Evolutionary conservation across 805 yeast genomes (phyloP).

Genomic region (Candida krabiensis): DNA sequence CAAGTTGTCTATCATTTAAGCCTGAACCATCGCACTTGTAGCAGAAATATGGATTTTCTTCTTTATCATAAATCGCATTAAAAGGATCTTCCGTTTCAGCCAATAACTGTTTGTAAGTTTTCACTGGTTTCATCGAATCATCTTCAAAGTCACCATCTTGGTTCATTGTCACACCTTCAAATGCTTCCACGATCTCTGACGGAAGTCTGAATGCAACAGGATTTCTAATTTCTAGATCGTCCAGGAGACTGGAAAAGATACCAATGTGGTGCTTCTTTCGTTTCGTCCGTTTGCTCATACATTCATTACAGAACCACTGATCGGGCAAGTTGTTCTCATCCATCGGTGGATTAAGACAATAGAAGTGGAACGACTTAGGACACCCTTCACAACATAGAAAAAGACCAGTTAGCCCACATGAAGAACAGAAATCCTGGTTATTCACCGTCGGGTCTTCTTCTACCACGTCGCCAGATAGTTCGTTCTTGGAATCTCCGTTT

Average conservation of each 20-base stretch:
- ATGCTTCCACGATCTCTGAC: constrained; percentile 62
- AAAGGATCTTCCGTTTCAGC: constrained; percentile 57
- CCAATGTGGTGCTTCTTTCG: constrained; percentile 36
- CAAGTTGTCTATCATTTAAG: constrained; percentile 51
- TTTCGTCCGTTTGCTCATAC: constrained; percentile 44
- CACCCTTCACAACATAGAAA: constrained; percentile 94
- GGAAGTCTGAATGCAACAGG: constrained; percentile 75
- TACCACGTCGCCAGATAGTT: constrained; percentile 9
- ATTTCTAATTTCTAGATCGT: constrained; percentile 56
- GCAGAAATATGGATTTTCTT: constrained; percentile 71
- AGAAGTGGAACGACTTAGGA: constrained; percentile 87
- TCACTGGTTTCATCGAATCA: constrained; percentile 52
- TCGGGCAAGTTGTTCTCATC: constrained; percentile 77
- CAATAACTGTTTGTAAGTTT: constrained; percentile 41
- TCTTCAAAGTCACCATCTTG: constrained; percentile 72
- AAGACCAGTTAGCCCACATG: constrained; percentile 87
- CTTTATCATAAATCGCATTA: constrained; percentile 56
- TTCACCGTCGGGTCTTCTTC: constrained; percentile 23
- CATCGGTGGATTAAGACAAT: constrained; percentile 88
- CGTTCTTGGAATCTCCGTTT: constrained; percentile 10
- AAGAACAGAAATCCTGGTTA: constrained; percentile 88
- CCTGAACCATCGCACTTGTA: constrained; percentile 76
- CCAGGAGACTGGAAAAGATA: constrained; percentile 55
- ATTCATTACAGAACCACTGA: constrained; percentile 85
- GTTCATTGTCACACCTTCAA: constrained; percentile 69